Evolutionary conservation across 805 yeast species (phyloP), one percentile per base, ranked within the genome.

Genomic region (Hanseniaspora mollemarum): DNA sequence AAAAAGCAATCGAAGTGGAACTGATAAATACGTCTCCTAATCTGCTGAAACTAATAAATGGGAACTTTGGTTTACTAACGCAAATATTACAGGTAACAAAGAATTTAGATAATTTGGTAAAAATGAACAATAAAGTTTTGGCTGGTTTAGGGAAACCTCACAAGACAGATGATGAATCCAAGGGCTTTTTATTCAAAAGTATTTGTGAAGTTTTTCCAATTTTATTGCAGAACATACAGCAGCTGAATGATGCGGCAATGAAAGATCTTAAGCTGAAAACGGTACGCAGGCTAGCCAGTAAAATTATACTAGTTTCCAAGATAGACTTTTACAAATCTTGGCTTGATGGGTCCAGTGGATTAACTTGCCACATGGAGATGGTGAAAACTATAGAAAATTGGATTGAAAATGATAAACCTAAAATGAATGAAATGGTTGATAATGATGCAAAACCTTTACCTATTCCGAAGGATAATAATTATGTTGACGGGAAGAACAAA

Each of bases 221-320:
- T n/a, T n/a, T 49, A 15, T 9, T 18, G 1, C 43, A 49, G 16
- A 19, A 33, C 10, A 25, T 36, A 28, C 10, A 29, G 3, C 24
- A 18, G 7, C 13, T 41, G 4, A 36, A 18, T 28, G 42, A 26
- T 21, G 16, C 19, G 1, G 9, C 29, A 13, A 32, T 35, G 43
- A 35, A 16, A 2, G 21, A 26, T 8, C 13, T 37, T 5, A 51
- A 46, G 46, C 76, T 75, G 51, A 83, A 83, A 57, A 90, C 87
- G 7, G 70, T 86, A 69, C 68, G 96, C 52, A 80, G 87, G 56
- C 66, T 85, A 0, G 75, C 95, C 38, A 95, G 83, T 0, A 90
- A 88, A 60, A 68, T 86, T 1, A 72, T 84, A 0, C 67, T 92
- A 6, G 92, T 95, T 0, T 87, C 96, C 0, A 70, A 97, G 54